phyloP scores from a whole-genome alignment of 2,329 filamentous ascomycete genomes.

The Acephala macrosclerotiorum region DNA sequence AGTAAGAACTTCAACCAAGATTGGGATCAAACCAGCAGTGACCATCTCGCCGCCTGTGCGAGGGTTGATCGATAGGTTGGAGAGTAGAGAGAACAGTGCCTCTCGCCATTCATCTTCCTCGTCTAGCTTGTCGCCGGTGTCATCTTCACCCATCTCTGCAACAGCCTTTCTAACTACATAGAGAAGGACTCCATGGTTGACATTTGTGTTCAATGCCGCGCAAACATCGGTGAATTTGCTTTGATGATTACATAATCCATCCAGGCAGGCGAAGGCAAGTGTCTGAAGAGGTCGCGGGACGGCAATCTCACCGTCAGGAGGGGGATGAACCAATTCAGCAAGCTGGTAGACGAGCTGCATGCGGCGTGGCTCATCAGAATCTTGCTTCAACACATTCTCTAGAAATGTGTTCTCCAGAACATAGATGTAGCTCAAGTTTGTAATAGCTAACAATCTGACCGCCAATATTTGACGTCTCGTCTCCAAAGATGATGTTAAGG shows the following conservation, averaged over 20 bases:
- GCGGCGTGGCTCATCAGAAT: conserved; percentile 86
- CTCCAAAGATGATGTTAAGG: conserved; percentile 70
- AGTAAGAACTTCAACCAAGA: conserved; percentile 87
- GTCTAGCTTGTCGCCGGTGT: conserved; percentile 67
- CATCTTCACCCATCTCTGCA: conserved; percentile 74
- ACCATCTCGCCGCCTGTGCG: conserved; percentile 85
- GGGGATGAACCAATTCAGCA: conserved; percentile 87
- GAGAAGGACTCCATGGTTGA: conserved; percentile 94
- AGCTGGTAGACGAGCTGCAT: conserved; percentile 93
- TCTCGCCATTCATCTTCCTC: conserved; percentile 88
- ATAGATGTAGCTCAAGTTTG: conserved; percentile 91
- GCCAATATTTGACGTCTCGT: conserved; percentile 79
- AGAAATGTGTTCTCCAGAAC: conserved; percentile 78
- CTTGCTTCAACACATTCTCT: conserved; percentile 84
- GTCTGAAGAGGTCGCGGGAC: conserved; percentile 83
- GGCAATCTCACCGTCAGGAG: conserved; percentile 69
- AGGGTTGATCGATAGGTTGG: conserved; percentile 77
- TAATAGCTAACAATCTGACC: conserved; percentile 84
- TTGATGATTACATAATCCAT: conserved; percentile 86
- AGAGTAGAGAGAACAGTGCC: conserved; percentile 85
- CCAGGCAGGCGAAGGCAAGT: conserved; percentile 80
- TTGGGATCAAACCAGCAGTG: conserved; percentile 85
- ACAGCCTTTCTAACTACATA: conserved; percentile 93
- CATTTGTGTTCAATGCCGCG: conserved; percentile 90
- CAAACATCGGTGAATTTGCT: conserved; percentile 82